A percentile compares a stretch with the other conserved stretches of the same genome.
Evolutionary conservation across 169 alveolate genomes (phyloP).

Genomic region (Plasmodium gallinaceum): DNA sequence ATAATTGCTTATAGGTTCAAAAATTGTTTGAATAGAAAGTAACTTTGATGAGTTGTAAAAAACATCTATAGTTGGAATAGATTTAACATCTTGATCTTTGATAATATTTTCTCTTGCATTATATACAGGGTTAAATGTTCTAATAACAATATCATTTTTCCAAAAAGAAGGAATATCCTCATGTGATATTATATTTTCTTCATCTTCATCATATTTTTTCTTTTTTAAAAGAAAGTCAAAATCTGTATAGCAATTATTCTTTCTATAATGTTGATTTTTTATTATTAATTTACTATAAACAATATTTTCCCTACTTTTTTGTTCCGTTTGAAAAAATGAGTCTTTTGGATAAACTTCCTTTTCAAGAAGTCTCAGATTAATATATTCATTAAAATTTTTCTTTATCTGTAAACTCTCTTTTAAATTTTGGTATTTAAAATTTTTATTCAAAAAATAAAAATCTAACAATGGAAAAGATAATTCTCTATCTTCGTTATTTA

Average conservation of each 20-base stretch:
- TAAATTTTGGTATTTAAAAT: slow-evolving; percentile 57
- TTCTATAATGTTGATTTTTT: not conserved
- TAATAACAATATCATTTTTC: slow-evolving; percentile 26
- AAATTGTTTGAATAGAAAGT: slow-evolving; percentile 67
- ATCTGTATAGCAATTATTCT: not conserved
- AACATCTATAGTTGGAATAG: slow-evolving; percentile 81
- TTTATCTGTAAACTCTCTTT: slow-evolving; percentile 47
- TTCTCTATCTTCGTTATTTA: slow-evolving; percentile 58
- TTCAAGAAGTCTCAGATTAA: slow-evolving; percentile 35
- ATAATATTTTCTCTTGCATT: slow-evolving; percentile 59
- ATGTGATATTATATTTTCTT: not conserved
- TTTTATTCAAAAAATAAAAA: slow-evolving; percentile 59
- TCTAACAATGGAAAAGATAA: slow-evolving; percentile 61
- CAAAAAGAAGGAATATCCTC: slow-evolving; percentile 32
- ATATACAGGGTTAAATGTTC: slow-evolving; percentile 68
- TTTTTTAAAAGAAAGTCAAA: not conserved
- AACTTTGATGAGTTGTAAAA: slow-evolving; percentile 78
- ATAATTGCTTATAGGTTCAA: slow-evolving; percentile 59
- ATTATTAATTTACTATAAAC: slow-evolving; percentile 16
- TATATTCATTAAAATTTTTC: slow-evolving; percentile 61
- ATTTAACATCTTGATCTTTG: slow-evolving; percentile 63
- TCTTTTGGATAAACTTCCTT: slow-evolving; percentile 64
- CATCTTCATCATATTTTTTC: not conserved
- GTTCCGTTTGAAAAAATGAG: slow-evolving; percentile 15
- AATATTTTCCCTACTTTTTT: slow-evolving; percentile 4